Evolutionary conservation across 1,284 basidiomycete species (phyloP).

Genomic region (Melampsora americana): DNA sequence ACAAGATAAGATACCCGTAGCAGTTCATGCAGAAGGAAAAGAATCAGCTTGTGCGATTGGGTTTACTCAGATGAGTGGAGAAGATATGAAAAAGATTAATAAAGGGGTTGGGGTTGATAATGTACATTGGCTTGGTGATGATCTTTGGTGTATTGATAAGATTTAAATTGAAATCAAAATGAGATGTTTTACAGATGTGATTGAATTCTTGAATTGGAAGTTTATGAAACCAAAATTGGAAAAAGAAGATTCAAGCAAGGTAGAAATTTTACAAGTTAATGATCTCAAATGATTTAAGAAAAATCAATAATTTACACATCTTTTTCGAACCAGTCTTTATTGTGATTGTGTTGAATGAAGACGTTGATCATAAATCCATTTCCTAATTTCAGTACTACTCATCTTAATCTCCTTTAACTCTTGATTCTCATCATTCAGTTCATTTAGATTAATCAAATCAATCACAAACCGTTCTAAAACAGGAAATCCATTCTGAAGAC

Average conservation of each 20-base stretch:
- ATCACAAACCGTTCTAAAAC: conserved; percentile 46
- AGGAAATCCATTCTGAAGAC: conserved; percentile 19
- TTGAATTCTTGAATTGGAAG: neutral
- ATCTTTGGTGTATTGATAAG: conserved; percentile 74
- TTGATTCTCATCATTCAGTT: neutral
- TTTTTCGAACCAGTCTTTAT: too few relatives aligned
- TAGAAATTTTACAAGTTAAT: too few relatives aligned
- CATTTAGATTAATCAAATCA: conserved; percentile 16
- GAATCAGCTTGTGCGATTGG: conserved; percentile 87
- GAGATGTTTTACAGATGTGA: neutral
- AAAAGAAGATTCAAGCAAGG: too few relatives aligned
- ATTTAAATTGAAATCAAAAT: conserved; percentile 57
- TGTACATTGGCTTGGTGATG: conserved; percentile 79
- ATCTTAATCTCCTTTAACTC: conserved; percentile 10
- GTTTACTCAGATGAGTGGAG: conserved; percentile 73
- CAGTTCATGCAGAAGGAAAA: conserved; percentile 93
- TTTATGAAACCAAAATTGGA: neutral
- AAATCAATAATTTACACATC: too few relatives aligned
- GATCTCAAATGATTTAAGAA: too few relatives aligned
- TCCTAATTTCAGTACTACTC: conserved; percentile 25
- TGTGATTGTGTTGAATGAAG: neutral
- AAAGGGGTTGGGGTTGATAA: conserved; percentile 90
- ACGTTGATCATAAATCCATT: conserved; percentile 1
- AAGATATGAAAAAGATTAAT: conserved; percentile 83
- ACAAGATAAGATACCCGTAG: conserved; percentile 70